A percentile compares a stretch with the other conserved stretches of the same genome.
Evolutionary conservation across 2,329 filamentous ascomycete species (phyloP).

Genomic region (Hypoxylon sp.): DNA sequence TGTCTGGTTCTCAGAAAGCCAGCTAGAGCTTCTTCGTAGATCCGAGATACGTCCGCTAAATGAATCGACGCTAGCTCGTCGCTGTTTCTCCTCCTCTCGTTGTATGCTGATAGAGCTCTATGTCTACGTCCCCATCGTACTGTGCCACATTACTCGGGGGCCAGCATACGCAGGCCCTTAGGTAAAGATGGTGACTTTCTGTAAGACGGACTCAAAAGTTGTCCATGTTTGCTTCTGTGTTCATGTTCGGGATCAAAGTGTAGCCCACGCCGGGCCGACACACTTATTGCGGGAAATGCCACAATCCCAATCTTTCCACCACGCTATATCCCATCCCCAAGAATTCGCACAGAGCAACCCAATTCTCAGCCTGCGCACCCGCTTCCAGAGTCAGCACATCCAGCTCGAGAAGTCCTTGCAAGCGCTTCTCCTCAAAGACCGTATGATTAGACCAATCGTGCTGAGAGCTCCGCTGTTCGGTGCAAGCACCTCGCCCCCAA

Average conservation of each 20-base stretch:
- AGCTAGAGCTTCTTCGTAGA: neutral
- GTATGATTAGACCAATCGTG: conserved; percentile 27
- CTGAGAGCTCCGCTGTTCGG: neutral
- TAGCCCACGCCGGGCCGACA: neutral
- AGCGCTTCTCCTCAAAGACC: conserved; percentile 35
- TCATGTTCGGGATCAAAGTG: neutral
- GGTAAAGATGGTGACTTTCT: too few relatives aligned
- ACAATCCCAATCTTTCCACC: conserved; percentile 47
- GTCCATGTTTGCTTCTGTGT: neutral
- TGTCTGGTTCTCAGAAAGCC: neutral
- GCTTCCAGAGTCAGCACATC: conserved; percentile 40
- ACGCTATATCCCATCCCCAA: conserved; percentile 49
- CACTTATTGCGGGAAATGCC: conserved; percentile 43
- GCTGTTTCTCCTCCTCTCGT: neutral
- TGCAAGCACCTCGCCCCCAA: neutral
- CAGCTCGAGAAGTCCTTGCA: conserved; percentile 41
- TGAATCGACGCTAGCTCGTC: neutral
- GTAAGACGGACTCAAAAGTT: neutral
- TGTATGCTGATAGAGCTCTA: neutral
- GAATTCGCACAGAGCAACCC: conserved; percentile 48
- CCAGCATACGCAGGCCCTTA: too few relatives aligned
- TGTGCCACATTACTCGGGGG: neutral
- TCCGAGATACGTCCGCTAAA: neutral
- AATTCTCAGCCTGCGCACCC: conserved; percentile 46
- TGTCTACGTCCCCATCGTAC: neutral